Evolutionary conservation across 169 alveolate species (phyloP), one percentile per base, ranked within the genome.

Genomic region (Plasmodium vivax): DNA sequence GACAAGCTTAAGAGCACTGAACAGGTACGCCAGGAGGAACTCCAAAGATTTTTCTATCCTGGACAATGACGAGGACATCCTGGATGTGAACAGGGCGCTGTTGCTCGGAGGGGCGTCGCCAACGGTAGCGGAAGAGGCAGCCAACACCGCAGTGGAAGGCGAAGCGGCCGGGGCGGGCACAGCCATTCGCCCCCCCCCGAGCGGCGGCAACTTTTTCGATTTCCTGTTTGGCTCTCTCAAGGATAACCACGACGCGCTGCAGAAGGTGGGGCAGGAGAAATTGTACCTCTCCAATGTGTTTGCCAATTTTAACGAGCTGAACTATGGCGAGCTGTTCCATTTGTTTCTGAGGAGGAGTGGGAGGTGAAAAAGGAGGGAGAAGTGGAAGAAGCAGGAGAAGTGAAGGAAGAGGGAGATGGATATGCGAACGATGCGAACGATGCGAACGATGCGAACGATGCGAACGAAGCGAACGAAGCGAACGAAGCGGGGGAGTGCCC

Each of bases 1-100:
- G 43, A 87, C 58, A 30, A 75, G 82, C 77, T 34, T 87, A n/a
- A 87, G 77, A 77, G 16, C 77, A 1, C 9, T 87, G 45, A 87
- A 87, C 56, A 54, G 12, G 43, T 87, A 87, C 68, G 93, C 93
- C 47, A 87, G 77, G 62, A 87, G 81, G 72, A 87, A 87, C 68
- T 87, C 72, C 34, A 34, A 36, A 2, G 30, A 87, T 16, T 87
- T 87, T 19, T 77, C 88, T 1, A 75, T 75, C 56, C 56, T 75
- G 58, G 84, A 79, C 2, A 77, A 87, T 77, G 71, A 12, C 43
- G 87, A 87, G 68, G 79, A 87, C 68, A 30, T 87, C 38, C n/a
- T 87, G 68, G 72, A 87, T 32, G 45, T 87, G 16, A 87, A 87
- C 71, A 54, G 58, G 71, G 43, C 85, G 38, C 3, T 87, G 41